These are phyloP conservation scores for Bisporella sp. DNA, from an alignment of 2,329 filamentous ascomycete species.

Conservation along the genomic window DNA sequence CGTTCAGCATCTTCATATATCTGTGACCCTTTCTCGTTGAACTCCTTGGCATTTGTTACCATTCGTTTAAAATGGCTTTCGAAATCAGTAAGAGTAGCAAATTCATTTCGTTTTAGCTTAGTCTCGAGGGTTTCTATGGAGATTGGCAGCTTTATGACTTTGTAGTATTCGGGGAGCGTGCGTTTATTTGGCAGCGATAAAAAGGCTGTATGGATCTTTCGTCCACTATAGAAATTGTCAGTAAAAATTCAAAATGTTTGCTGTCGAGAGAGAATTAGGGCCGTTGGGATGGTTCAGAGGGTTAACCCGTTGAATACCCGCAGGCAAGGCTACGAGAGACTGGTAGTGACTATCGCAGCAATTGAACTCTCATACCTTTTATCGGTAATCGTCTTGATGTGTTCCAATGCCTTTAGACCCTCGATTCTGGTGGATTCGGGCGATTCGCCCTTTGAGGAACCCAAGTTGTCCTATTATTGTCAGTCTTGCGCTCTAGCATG, in stretches of 20 bases:
- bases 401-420: conserved; percentile 67
- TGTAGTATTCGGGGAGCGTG: conserved; percentile 68
- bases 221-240: conserved; percentile 45
- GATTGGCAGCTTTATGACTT: conserved; percentile 68
- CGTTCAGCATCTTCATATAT: conserved; percentile 81
- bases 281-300: no score
- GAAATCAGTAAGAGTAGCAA: conserved; percentile 63
- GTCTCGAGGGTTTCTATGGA: conserved; percentile 70
- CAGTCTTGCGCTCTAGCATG: conserved; percentile 19
- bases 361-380: conserved; percentile 56
- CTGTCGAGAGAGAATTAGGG: not conserved
- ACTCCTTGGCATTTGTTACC: conserved; percentile 81
- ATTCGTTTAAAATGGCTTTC: conserved; percentile 86
- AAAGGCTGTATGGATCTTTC: conserved; percentile 68
- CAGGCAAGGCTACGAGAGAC: no score
- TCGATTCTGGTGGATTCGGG: conserved; percentile 62
- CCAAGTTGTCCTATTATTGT: conserved; percentile 19
- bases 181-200: conserved; percentile 60
- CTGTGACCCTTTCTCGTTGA: conserved; percentile 64
- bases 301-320: no score
- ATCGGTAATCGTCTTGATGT: conserved; percentile 69
- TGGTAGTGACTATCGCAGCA: no score
- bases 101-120: conserved; percentile 63
- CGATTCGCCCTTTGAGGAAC: conserved; percentile 41
- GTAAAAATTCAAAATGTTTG: conserved; percentile 1